Base-by-base conservation (phyloP, 2,329 filamentous ascomycete genomes). In the Nemania bipapillata region DNA sequence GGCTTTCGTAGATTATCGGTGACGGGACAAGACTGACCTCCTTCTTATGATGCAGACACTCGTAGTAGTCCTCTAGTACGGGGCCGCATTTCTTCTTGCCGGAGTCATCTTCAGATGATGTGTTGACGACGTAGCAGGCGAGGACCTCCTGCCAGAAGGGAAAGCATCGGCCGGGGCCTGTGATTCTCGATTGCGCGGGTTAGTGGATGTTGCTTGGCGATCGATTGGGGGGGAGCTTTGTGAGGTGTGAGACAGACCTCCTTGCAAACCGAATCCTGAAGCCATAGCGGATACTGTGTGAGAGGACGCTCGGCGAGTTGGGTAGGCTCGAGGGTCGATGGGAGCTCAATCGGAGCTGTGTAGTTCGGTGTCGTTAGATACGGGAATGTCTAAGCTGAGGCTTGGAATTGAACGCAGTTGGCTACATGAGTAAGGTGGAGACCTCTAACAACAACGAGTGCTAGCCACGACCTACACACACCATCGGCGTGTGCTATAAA, bases 111-210 rank as follows among this genome's bases (percentile, higher is more conserved):
- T 95, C 92, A 73, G 91, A 85, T 73, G 87, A 88, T 64, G 93
- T 93, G 85, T 98, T 98, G 79, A 97, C 90, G 70, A 97, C 94
- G 82, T 99, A 99, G 89, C 96, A 99, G 77, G 94, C 94, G 80
- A 99, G 92, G 74, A 98, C 90, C 84, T 99, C 96, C 85, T 99
- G 96, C 96, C 96, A 99, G 89, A 97, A 99, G 80, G 94, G 93
- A 86, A 97, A 98, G 90, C 96, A 99, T 82, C 95, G 92, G 75
- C 84, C 85, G 71, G 87, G 86, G 77, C 87, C 87, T 90, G 75
- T 68, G 55, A 62, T 47, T 53, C 58, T 65, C 61, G 65, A 74
- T 72, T 70, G 63, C 55, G 67, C 74, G 64, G 73, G 71, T 74
- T 68, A 68, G 69, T 24, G 35, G 54, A 52, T 57, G 49, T 54